phyloP scores from a whole-genome alignment of 139 green algal genomes.

The Desmodesmus armatus region DNA sequence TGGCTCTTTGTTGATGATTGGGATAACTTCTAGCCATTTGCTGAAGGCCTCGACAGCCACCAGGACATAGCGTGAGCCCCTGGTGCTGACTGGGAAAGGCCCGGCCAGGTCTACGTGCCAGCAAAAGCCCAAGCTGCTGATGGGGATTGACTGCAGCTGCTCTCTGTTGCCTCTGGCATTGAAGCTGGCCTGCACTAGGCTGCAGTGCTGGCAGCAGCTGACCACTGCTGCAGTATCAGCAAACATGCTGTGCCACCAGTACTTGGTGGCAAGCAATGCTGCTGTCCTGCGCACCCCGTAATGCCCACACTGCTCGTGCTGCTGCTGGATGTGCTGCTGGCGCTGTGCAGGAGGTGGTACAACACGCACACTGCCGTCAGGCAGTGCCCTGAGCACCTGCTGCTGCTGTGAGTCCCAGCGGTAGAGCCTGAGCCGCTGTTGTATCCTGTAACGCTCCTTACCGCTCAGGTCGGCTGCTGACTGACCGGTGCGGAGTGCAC shows the following conservation, averaged over 20 bases:
- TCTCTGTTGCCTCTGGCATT: not conserved
- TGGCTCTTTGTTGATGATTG: slow-evolving; percentile 1
- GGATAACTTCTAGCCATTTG: not conserved
- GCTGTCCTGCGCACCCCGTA: not conserved
- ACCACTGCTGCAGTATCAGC: not conserved
- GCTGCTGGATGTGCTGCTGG: not conserved
- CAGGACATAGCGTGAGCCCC: slow-evolving; percentile 17
- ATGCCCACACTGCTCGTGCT: slow-evolving; percentile 13
- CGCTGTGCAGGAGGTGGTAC: not conserved
- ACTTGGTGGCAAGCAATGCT: not conserved
- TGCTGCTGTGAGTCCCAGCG: not conserved
- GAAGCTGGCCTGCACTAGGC: not conserved
- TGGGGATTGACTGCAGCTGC: slow-evolving; percentile 16
- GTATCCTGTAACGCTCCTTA: not conserved
- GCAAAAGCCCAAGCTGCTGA: slow-evolving; percentile 14
- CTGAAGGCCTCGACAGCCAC: slow-evolving; percentile 32
- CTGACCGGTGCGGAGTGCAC: not conserved
- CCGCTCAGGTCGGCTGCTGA: not conserved
- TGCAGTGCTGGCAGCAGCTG: not conserved
- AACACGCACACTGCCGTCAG: not conserved
- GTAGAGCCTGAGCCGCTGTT: not conserved
- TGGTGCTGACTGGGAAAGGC: not conserved
- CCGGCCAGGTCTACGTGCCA: slow-evolving; percentile 23
- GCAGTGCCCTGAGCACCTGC: not conserved
- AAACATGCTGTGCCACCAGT: slow-evolving; percentile 20